phyloP scores from a whole-genome alignment of 1,284 basidiomycete species.

The Spongispora temasekensis region DNA sequence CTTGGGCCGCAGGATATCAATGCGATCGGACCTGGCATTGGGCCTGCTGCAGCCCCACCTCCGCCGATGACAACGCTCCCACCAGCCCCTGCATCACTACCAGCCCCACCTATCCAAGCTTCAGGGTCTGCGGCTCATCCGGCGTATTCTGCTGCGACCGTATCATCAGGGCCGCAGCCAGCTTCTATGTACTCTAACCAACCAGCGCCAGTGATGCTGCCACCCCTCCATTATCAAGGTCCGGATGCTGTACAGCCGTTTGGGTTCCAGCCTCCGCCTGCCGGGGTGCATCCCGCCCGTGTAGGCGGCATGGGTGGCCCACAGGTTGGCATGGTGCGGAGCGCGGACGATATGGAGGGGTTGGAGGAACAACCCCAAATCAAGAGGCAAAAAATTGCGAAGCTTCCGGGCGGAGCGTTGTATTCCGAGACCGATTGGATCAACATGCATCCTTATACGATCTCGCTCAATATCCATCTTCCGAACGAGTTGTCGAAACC shows the following conservation, averaged over 20 bases:
- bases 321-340: slow-evolving; percentile 67
- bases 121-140: slow-evolving; percentile 41
- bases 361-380: slow-evolving; percentile 67
- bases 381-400: slow-evolving; percentile 82
- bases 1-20: slow-evolving; percentile 78
- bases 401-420: slow-evolving; percentile 75
- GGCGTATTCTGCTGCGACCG: slow-evolving; percentile 70
- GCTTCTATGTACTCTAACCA: slow-evolving; percentile 62
- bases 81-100: slow-evolving; percentile 64
- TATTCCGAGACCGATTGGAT: slow-evolving; percentile 90
- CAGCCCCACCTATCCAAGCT: slow-evolving; percentile 56
- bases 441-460: slow-evolving; percentile 84
- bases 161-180: slow-evolving; percentile 80
- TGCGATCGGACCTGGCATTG: slow-evolving; percentile 82
- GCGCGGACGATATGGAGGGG: slow-evolving; percentile 80
- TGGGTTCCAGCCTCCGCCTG: slow-evolving; percentile 68
- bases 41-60: slow-evolving; percentile 69
- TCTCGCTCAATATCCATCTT: slow-evolving; percentile 81
- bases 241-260: slow-evolving; percentile 74
- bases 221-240: slow-evolving; percentile 80
- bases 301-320: slow-evolving; percentile 53
- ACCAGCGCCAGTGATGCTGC: slow-evolving; percentile 75
- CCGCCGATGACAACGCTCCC: slow-evolving; percentile 60
- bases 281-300: slow-evolving; percentile 51
- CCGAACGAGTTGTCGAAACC: slow-evolving; percentile 79